A percentile compares a stretch with the other conserved stretches of the same genome.
Evolutionary conservation across 768 basidiomycete genomes (phyloP).

Genomic region (Coprinopsis strossmayeri): DNA sequence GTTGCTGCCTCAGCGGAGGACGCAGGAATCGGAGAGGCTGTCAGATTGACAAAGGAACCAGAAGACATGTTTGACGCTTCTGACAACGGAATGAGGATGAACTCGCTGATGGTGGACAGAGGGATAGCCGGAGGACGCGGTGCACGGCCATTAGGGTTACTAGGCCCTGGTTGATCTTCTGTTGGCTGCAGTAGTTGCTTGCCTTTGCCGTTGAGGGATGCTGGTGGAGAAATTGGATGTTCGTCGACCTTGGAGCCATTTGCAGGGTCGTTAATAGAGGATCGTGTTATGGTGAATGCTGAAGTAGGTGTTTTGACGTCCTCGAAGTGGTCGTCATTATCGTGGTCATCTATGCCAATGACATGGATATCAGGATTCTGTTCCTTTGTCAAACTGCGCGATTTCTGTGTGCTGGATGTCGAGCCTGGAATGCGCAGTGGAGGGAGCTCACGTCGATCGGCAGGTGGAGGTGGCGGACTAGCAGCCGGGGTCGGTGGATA

Average conservation of each 20-base stretch:
- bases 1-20: constrained; percentile 30
- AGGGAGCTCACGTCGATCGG: background rate
- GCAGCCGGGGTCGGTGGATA: constrained; percentile 4
- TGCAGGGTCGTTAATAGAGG: background rate
- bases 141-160: constrained; percentile 18
- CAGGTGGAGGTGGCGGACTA: background rate
- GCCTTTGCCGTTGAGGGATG: background rate
- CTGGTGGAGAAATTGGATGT: background rate
- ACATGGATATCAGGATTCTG: constrained; percentile 17
- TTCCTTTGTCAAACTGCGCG: constrained; percentile 13
- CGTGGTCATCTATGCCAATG: constrained; percentile 24
- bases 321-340: constrained; percentile 20
- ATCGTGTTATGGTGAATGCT: constrained; percentile 23
- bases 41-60: constrained; percentile 1
- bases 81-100: constrained; percentile 30
- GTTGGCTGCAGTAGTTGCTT: background rate
- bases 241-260: background rate
- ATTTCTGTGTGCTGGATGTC: too few species aligned
- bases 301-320: constrained; percentile 61
- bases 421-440: background rate
- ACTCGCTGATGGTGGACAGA: constrained; percentile 41
- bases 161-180: background rate
- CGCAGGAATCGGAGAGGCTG: constrained; percentile 31
- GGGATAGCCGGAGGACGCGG: constrained; percentile 7
- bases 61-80: background rate